Conservation (phyloP, 192 early-diverging fungal genomes). For the Entomortierella lignicola region DNA sequence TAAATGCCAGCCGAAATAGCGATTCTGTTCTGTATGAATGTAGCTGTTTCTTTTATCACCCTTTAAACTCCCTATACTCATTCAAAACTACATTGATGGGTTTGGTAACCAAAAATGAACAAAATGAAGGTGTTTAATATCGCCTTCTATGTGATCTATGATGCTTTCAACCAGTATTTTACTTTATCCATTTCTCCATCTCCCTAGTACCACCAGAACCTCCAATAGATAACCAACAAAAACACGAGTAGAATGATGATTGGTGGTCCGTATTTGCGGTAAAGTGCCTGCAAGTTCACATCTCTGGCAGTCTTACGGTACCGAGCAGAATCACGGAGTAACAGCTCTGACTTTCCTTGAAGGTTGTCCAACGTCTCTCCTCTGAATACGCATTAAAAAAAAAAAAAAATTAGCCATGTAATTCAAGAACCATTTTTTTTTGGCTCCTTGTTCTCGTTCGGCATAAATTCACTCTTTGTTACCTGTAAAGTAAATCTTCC, state of each 20-base stretch:
- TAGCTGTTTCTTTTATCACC: too few species aligned
- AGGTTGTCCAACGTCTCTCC: conserved; percentile 72
- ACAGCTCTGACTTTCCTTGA: conserved; percentile 66
- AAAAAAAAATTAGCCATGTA: conserved; percentile 52
- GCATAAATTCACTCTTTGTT: not conserved
- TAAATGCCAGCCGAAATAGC: too few species aligned
- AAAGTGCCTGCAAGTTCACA: conserved; percentile 89
- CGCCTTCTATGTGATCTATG: not conserved
- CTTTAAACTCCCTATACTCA: too few species aligned
- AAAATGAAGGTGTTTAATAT: not conserved
- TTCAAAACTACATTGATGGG: too few species aligned
- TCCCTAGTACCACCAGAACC: conserved; percentile 66
- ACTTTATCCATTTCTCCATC: not conserved
- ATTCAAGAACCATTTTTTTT: too few species aligned
- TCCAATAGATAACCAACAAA: conserved; percentile 80
- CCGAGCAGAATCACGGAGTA: conserved; percentile 70
- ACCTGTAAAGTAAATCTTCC: conserved; percentile 89
- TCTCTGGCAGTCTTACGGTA: conserved; percentile 89
- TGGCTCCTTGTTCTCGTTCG: too few species aligned
- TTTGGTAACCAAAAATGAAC: too few species aligned
- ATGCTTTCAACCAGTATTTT: not conserved
- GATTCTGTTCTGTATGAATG: too few species aligned
- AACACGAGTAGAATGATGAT: conserved; percentile 82
- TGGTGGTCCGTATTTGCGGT: conserved; percentile 95
- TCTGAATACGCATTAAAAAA: conserved; percentile 51